A percentile compares a stretch with the other conserved stretches of the same genome.
These are phyloP conservation scores for Xylaria digitata DNA, from an alignment of 2,329 filamentous ascomycete genomes.

Conservation along the genomic window DNA sequence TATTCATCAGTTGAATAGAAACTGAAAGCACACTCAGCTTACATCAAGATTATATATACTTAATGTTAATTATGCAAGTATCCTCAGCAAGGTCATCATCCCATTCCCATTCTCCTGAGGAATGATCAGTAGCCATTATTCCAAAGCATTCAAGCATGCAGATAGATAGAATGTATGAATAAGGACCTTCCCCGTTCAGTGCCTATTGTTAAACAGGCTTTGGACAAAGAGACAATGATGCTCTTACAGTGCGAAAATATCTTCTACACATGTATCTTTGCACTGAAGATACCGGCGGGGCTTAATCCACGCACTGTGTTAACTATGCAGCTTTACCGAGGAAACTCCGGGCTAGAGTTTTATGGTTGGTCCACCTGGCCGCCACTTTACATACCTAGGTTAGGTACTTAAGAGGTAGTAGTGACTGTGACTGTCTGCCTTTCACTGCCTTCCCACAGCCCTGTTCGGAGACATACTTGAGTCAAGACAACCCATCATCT, in stretches of 20 bases:
- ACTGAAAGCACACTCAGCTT: conserved; percentile 31
- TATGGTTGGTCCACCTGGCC: conserved; percentile 25
- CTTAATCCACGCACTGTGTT: not conserved
- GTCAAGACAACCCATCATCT: conserved; percentile 6
- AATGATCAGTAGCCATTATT: no score
- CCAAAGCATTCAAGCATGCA: no score
- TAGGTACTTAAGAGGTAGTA: no score
- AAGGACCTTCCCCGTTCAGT: no score
- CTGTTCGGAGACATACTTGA: conserved; percentile 15
- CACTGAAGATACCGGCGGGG: no score
- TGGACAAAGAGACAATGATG: no score
- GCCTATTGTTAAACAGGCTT: no score
- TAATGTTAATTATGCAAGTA: conserved; percentile 33
- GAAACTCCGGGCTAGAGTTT: conserved; percentile 29
- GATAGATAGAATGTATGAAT: no score
- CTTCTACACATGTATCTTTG: no score
- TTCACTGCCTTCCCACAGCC: conserved; percentile 6
- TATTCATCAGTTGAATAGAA: conserved; percentile 18
- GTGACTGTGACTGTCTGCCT: conserved; percentile 7
- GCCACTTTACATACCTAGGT: conserved; percentile 26
- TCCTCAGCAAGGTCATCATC: no score
- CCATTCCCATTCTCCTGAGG: no score
- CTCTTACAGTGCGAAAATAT: no score
- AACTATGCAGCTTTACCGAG: conserved; percentile 10
- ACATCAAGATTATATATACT: conserved; percentile 26